Evolutionary conservation across 805 yeast genomes (phyloP).

Genomic region (Yarrowia sp.): DNA sequence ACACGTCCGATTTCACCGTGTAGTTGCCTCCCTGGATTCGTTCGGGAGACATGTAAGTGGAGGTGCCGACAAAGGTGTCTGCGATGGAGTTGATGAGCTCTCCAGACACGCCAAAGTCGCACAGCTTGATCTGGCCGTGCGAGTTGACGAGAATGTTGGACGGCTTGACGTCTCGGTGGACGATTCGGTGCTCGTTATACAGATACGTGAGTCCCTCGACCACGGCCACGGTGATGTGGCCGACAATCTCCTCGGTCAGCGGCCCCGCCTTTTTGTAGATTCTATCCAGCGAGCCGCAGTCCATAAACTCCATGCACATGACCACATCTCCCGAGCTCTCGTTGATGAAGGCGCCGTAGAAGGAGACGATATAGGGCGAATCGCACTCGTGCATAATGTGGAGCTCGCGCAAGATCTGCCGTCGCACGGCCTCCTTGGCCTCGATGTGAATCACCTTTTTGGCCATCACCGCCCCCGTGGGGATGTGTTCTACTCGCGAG

Average conservation of each 20-base stretch:
- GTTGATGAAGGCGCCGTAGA: slow-evolving; percentile 86
- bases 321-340: slow-evolving; percentile 69
- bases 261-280: slow-evolving; percentile 85
- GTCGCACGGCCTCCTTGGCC: slow-evolving; percentile 74
- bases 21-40: slow-evolving; percentile 94
- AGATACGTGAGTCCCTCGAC: slow-evolving; percentile 84
- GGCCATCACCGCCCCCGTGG: slow-evolving; percentile 89
- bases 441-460: slow-evolving; percentile 87
- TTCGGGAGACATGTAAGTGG: slow-evolving; percentile 97
- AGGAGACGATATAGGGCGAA: slow-evolving; percentile 81
- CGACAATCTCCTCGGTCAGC: slow-evolving; percentile 90
- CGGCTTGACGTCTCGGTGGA: slow-evolving; percentile 96
- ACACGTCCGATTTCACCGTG: slow-evolving; percentile 94
- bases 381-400: slow-evolving; percentile 89
- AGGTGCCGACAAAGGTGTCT: slow-evolving; percentile 97
- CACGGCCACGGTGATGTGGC: slow-evolving; percentile 87
- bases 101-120: slow-evolving; percentile 96
- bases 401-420: slow-evolving; percentile 86
- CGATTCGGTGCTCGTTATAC: slow-evolving; percentile 82
- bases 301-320: slow-evolving; percentile 97
- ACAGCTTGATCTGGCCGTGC: slow-evolving; percentile 84
- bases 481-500: slow-evolving; percentile 83
- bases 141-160: slow-evolving; percentile 89
- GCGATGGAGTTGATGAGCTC: slow-evolving; percentile 93
- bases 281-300: slow-evolving; percentile 88